Conservation (phyloP, 2,329 filamentous ascomycete species). For the Fusarium xyrophilum region DNA sequence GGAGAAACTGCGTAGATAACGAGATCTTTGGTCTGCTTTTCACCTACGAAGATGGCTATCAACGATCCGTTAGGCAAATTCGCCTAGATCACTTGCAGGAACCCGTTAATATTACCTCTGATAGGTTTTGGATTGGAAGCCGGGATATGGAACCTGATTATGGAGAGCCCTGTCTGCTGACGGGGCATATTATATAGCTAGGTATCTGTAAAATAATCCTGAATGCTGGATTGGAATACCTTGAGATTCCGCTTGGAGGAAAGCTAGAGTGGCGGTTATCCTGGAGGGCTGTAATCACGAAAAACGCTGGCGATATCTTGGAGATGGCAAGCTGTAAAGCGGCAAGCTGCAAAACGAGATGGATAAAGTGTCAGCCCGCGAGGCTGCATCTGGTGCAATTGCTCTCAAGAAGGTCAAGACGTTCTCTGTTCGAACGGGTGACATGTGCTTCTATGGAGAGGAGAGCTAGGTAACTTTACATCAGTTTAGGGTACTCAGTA, state of each 20-base stretch:
- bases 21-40: not conserved
- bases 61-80: not conserved
- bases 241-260: not conserved
- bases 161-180: not conserved
- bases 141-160: no score
- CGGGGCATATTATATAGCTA: not conserved
- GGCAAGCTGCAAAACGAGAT: not conserved
- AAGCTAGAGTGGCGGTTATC: not conserved
- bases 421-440: not conserved
- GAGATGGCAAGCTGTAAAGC: fast-evolving
- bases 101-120: not conserved
- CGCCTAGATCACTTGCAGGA: not conserved
- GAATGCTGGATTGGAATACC: not conserved
- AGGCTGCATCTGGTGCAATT: not conserved
- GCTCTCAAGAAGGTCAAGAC: not conserved
- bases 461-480: not conserved
- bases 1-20: fast-evolving
- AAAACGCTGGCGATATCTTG: not conserved
- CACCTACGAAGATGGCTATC: not conserved
- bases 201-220: fast-evolving
- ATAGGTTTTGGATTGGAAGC: not conserved
- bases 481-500: not conserved
- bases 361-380: not conserved
- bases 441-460: not conserved
- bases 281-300: not conserved